Base-by-base conservation (phyloP, 2,329 filamentous ascomycete genomes). In the Pezizomycotina sp. region DNA sequence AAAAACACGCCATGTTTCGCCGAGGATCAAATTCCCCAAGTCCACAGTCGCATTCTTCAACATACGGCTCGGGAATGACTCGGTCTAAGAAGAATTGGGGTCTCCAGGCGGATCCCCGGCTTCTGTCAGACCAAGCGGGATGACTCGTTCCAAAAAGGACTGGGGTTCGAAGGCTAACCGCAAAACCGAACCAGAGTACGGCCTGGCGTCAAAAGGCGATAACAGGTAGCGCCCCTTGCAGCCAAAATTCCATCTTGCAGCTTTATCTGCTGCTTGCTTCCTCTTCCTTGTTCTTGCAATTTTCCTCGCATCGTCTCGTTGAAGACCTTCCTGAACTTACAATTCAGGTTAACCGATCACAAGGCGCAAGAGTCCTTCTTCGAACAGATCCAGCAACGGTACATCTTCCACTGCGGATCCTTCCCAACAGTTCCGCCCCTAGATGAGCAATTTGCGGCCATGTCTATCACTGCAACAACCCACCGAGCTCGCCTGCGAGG, bases 401-500 rank as follows among this genome's bases (percentile, higher is more conserved):
- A 44, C 23, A 26, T 44, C 5, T 36, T 26, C 16, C 41, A 44
- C 20, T 39, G 39, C 27, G 41, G 41, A 21, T 44, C 41, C 13
- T 44, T 35, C 36, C 35, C 41, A 6, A 40, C 41, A 7, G 41
- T 44, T 20, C 41, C 41, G 12, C 36, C 41, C 15, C 41, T 44
- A 13, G 41, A 44, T 12, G 41, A 44, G 21, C 41, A 44, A 8
- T 36, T 44, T 21, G 29, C 41, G 5, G 41, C 41, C 8, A 30
- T 44, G n/a, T 44, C 41, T 7, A 40, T 44, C 26, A 37, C 36
- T 40, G 36, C 13, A 44, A 44, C 27, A 44, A 40, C 16, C 33
- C 41, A 2, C 34, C 26, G 30, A 44, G 16, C 6, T 15, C 7
- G n/a, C 26, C 36, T 13, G 12, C 40, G 6, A 29, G 31, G n/a